Base-by-base conservation (phyloP, 2,329 filamentous ascomycete species). In the Scytalidium sp. region DNA sequence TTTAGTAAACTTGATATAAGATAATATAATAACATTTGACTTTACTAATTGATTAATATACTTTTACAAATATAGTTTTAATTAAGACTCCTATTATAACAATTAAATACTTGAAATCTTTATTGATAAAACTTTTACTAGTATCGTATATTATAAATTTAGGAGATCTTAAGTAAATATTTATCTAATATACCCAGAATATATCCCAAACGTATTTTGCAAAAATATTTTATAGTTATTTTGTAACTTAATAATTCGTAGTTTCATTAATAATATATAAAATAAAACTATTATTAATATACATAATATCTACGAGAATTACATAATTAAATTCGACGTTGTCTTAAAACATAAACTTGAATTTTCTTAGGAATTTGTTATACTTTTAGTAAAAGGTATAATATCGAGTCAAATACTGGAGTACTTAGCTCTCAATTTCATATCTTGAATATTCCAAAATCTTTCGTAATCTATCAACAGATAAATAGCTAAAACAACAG, bases 11-110 rank as follows among this genome's bases (percentile, higher is more conserved):
- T 5, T 43, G 22, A 22, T 22, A 22, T 19, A 56, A 27, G 25
- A 27, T 27, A 27, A 27, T 27, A 47, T 56, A 21, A 29, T 54
- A 51, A 11, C 39, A 19, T 43, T 53, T 41, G 3, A 53, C 32
- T 10, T 29, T 51, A 3, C 44, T 29, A 27, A 54, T 44, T 15
- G 17, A 42, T n/a, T 51, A 45, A 22, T 51, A 22, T 22, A 25
- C 39, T 49, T 54, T 45, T 3, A 54, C 19, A 20, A 25, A 46
- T 1, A 54, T 22, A 3, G 15, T 27, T 41, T 49, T 49, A 17
- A 47, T 20, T 17, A 49, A 17, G 5, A 19, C 40, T 29, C 39
- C 43, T 22, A 53, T 48, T 13, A 21, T 29, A 6, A 13, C 23
- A 10, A n/a, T n/a, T n/a, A n/a, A n/a, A n/a, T n/a, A n/a, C n/a